Percentiles rank a stretch among this genome's conserved stretches.
These are phyloP conservation scores for Neofusicoccum sp. DNA, from an alignment of 2,329 filamentous ascomycete species.

Conservation along the genomic window DNA sequence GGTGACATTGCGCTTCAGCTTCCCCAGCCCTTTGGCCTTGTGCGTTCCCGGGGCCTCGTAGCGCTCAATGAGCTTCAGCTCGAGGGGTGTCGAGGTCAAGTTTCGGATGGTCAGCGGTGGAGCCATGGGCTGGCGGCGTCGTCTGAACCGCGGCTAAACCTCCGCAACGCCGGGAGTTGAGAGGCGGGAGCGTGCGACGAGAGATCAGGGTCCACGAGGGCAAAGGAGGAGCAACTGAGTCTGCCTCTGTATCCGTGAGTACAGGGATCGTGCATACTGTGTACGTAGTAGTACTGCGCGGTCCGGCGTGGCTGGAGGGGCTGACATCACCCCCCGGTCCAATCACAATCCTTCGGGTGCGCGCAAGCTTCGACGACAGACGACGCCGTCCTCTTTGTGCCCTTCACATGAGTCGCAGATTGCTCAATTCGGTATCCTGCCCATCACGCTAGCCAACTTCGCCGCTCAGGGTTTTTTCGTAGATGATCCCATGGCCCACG, in stretches of 20 bases:
- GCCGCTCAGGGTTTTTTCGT: not conserved
- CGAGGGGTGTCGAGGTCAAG: constrained; percentile 71
- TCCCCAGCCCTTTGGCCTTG: constrained; percentile 31
- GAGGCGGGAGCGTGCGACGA: not conserved
- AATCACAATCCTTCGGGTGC: not conserved
- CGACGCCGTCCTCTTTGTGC: not conserved
- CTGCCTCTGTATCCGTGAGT: not conserved
- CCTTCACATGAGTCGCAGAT: not conserved
- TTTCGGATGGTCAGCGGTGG: constrained; percentile 73
- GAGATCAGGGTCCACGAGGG: no score
- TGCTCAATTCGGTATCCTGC: not conserved
- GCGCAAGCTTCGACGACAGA: not conserved
- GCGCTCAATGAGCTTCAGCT: constrained; percentile 73
- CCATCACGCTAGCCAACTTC: not conserved
- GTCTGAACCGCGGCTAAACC: constrained; percentile 19
- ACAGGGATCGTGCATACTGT: not conserved
- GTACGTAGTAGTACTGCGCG: not conserved
- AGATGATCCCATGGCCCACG: constrained; percentile 36
- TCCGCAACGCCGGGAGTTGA: not conserved
- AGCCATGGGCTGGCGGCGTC: constrained; percentile 12
- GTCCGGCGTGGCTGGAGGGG: not conserved
- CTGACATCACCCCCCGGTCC: not conserved
- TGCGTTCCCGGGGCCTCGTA: constrained; percentile 61
- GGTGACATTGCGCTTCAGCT: constrained; percentile 18
- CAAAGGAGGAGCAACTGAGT: not conserved